phyloP scores from a whole-genome alignment of 2,329 filamentous ascomycete species.

The Ascochyta pisi region DNA sequence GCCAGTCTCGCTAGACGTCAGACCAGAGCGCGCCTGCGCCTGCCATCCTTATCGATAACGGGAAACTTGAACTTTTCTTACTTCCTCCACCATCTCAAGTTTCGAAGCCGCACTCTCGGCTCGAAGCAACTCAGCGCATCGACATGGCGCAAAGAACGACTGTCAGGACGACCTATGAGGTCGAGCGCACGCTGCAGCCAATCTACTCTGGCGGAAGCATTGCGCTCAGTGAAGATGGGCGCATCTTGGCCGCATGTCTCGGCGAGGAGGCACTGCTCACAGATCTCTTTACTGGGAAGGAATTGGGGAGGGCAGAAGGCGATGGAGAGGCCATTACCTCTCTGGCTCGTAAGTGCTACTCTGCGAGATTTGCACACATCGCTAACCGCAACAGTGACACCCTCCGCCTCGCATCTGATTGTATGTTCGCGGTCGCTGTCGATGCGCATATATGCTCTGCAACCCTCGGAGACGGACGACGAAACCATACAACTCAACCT shows the following conservation, averaged over 20 bases:
- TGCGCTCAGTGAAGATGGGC: conserved; percentile 79
- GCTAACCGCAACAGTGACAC: conserved; percentile 69
- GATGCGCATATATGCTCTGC: conserved; percentile 87
- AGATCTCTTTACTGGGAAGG: conserved; percentile 80
- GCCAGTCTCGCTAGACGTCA: conserved; percentile 4
- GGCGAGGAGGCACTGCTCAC: conserved; percentile 91
- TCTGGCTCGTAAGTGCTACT: conserved; percentile 61
- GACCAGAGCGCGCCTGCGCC: neutral
- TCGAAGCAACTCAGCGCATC: conserved; percentile 15
- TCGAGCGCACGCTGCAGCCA: conserved; percentile 81
- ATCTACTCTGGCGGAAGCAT: conserved; percentile 93
- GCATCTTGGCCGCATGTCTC: conserved; percentile 85
- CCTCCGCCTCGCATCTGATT: conserved; percentile 84
- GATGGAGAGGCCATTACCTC: conserved; percentile 77
- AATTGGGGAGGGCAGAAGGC: conserved; percentile 86
- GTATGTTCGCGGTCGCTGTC: conserved; percentile 94
- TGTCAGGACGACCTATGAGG: conserved; percentile 87
- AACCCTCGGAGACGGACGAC: conserved; percentile 62
- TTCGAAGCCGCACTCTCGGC: conserved; percentile 7
- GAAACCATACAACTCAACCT: conserved; percentile 69
- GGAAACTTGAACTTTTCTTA: conserved; percentile 42
- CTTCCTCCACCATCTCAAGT: conserved; percentile 21
- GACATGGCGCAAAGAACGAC: conserved; percentile 62
- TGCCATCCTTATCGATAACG: conserved; percentile 43
- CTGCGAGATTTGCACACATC: conserved; percentile 4